These are phyloP conservation scores for Candida incommunis DNA, from an alignment of 805 yeast species.

Conservation along the genomic window DNA sequence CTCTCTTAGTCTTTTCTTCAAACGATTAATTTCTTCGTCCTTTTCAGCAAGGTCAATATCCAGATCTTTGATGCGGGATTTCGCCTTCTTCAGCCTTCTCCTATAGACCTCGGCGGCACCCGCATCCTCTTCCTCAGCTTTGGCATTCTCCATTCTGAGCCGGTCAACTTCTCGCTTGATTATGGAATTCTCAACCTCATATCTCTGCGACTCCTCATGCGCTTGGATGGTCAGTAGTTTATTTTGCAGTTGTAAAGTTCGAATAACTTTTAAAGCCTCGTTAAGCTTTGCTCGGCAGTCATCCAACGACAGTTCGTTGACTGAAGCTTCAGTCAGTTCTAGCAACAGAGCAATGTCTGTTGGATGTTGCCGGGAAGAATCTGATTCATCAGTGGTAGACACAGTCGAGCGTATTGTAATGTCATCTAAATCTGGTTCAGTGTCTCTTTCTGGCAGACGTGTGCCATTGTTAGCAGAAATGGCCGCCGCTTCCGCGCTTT, in stretches of 20 bases:
- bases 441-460: background rate
- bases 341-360: background rate
- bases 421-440: background rate
- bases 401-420: background rate
- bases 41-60: conserved; percentile 29
- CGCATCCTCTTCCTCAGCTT: conserved; percentile 20
- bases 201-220: conserved; percentile 30
- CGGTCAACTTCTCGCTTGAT: conserved; percentile 33
- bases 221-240: conserved; percentile 29
- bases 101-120: conserved; percentile 24
- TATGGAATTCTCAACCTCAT: conserved; percentile 33
- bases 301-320: background rate
- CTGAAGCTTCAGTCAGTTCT: background rate
- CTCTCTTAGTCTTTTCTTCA: conserved; percentile 22
- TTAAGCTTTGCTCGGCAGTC: background rate
- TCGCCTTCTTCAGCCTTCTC: conserved; percentile 26
- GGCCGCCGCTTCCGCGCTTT: background rate
- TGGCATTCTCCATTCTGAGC: conserved; percentile 24
- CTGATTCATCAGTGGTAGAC: background rate
- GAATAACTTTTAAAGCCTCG: background rate
- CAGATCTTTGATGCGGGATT: conserved; percentile 31
- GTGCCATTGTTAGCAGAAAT: background rate
- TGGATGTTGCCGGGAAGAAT: background rate
- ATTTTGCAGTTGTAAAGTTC: conserved; percentile 19
- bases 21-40: conserved; percentile 29